Evolutionary conservation across 768 basidiomycete genomes (phyloP).

Genomic region (Hypholoma sublateritium): DNA sequence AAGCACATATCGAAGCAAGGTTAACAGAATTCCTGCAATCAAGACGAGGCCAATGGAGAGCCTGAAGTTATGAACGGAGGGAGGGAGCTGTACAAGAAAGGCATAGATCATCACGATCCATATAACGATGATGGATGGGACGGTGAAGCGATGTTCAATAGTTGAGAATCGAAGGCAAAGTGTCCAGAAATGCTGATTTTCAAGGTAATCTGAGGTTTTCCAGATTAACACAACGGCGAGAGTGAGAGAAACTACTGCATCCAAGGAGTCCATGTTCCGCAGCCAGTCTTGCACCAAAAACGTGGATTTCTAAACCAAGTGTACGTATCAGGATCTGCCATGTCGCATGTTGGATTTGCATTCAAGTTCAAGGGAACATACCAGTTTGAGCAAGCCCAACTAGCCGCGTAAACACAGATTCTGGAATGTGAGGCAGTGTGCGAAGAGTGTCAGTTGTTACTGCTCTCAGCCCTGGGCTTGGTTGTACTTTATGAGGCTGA

Average conservation of each 20-base stretch:
- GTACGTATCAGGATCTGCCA: too few relatives aligned
- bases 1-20: constrained; percentile 6
- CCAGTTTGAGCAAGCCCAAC: too few relatives aligned
- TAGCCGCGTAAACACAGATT: too few relatives aligned
- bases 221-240: neutral
- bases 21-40: neutral
- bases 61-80: neutral
- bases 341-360: too few relatives aligned
- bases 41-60: neutral
- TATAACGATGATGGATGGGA: constrained; percentile 1
- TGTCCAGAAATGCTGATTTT: constrained; percentile 10
- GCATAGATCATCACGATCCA: neutral
- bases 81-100: neutral
- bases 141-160: constrained; percentile 3
- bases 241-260: neutral
- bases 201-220: constrained; percentile 8
- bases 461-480: too few relatives aligned
- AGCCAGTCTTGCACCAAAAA: neutral
- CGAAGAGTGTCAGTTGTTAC: too few relatives aligned
- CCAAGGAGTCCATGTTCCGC: neutral
- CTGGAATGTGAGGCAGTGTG: too few relatives aligned
- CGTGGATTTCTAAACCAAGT: neutral
- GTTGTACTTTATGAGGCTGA: too few relatives aligned
- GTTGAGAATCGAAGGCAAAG: constrained; percentile 9
- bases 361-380: too few relatives aligned